phyloP scores from a whole-genome alignment of 371 early-diverging fungal species.

The Zopfochytrium polystomum region DNA sequence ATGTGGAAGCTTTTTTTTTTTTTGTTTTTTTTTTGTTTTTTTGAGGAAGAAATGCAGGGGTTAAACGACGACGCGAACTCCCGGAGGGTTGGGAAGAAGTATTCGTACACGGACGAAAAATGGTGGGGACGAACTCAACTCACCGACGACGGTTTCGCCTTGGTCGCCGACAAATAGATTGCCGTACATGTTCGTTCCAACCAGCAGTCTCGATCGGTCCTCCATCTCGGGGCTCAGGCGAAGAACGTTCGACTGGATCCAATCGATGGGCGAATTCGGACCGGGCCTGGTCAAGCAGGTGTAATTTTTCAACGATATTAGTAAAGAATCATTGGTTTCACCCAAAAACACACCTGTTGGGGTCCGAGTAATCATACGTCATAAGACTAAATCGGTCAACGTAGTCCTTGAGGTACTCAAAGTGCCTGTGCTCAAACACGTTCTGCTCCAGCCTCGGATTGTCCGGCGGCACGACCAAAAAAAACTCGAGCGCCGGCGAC shows the following conservation, averaged over 20 bases:
- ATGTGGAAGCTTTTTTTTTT: too few species aligned
- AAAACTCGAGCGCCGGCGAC: constrained; percentile 30
- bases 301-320: too few species aligned
- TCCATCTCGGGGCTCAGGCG: constrained; percentile 38
- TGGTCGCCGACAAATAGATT: constrained; percentile 39
- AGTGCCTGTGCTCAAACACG: constrained; percentile 34
- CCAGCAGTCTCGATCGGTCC: constrained; percentile 44
- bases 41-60: neutral
- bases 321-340: neutral
- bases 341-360: constrained; percentile 40
- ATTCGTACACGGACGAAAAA: neutral
- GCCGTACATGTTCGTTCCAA: constrained; percentile 60
- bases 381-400: constrained; percentile 60
- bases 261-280: constrained; percentile 54
- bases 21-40: too few species aligned
- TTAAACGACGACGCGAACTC: neutral
- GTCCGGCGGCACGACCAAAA: constrained; percentile 54
- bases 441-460: constrained; percentile 22
- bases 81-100: neutral
- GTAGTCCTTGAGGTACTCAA: constrained; percentile 37
- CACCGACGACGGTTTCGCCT: constrained; percentile 42
- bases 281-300: constrained; percentile 52
- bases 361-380: constrained; percentile 61
- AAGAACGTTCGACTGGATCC: constrained; percentile 56
- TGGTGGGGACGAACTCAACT: constrained; percentile 13